These are phyloP conservation scores for Talaromyces adpressus DNA, from an alignment of 495 filamentous ascomycete species.

Conservation along the genomic window DNA sequence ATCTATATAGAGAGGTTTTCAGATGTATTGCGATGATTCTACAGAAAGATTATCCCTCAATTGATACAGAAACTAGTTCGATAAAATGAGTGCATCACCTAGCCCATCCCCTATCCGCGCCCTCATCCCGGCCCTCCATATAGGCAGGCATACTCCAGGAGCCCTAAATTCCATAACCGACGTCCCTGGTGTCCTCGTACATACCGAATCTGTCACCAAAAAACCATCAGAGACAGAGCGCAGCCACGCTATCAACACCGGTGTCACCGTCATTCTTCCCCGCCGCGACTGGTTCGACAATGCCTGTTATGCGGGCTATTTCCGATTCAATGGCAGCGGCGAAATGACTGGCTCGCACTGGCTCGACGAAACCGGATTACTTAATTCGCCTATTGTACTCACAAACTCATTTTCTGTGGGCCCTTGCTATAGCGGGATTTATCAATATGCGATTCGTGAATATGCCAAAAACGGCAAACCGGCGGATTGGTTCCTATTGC, in stretches of 20 bases:
- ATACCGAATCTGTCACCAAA: conserved; percentile 33
- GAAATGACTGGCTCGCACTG: conserved; percentile 47
- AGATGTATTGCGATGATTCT: no score
- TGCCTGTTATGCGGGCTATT: conserved; percentile 41
- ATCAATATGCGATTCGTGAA: conserved; percentile 38
- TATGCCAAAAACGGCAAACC: conserved; percentile 21
- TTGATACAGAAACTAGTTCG: background rate
- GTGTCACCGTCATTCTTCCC: conserved; percentile 45
- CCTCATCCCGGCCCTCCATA: conserved; percentile 30
- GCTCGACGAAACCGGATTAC: conserved; percentile 45
- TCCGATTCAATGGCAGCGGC: conserved; percentile 47
- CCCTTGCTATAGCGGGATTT: conserved; percentile 39
- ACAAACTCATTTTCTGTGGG: conserved; percentile 45
- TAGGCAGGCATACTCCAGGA: conserved; percentile 31
- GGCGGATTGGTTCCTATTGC: conserved; percentile 40
- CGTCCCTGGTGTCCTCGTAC: conserved; percentile 39
- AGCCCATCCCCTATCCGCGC: conserved; percentile 23
- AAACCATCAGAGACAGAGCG: background rate
- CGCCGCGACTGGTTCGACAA: conserved; percentile 38
- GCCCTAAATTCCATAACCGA: conserved; percentile 44
- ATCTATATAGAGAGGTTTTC: background rate
- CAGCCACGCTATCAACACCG: conserved; percentile 33
- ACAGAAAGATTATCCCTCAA: no score
- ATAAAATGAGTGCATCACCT: background rate
- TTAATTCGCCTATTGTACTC: conserved; percentile 42